These are phyloP conservation scores for Phyllosticta paracitricarpa DNA, from an alignment of 2,329 filamentous ascomycete genomes.

Conservation along the genomic window DNA sequence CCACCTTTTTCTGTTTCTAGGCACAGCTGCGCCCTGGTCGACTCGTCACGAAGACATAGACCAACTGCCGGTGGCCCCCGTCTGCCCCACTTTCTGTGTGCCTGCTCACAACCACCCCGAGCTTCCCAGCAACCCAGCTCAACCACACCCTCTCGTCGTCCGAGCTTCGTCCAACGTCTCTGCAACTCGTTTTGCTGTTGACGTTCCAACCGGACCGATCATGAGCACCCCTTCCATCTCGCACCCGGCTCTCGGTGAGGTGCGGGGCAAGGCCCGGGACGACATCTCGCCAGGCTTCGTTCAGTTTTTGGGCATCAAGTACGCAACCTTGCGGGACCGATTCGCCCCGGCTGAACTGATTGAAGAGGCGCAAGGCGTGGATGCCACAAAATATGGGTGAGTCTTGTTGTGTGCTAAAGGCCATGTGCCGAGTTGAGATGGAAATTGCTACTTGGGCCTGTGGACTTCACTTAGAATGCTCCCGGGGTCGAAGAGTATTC, in stretches of 20 bases:
- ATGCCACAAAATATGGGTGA: conserved; percentile 29
- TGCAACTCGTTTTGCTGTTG: not conserved
- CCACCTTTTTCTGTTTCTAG: not conserved
- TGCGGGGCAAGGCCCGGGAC: conserved; percentile 13
- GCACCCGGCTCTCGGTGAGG: conserved; percentile 16
- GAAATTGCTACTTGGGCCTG: too few relatives aligned
- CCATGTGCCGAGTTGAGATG: too few relatives aligned
- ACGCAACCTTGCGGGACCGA: conserved; percentile 28
- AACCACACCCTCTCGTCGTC: not conserved
- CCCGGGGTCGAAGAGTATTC: not conserved
- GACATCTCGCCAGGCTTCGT: conserved; percentile 15
- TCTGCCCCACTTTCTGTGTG: not conserved
- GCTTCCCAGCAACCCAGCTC: not conserved
- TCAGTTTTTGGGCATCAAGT: conserved; percentile 30
- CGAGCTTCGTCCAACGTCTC: not conserved
- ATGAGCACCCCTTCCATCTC: conserved; percentile 8
- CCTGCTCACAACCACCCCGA: not conserved
- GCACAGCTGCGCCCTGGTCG: not conserved
- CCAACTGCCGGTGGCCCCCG: not conserved
- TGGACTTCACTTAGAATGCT: too few relatives aligned
- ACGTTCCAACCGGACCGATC: not conserved
- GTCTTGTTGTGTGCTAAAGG: not conserved
- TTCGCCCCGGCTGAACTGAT: conserved; percentile 25
- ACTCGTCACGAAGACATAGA: not conserved
- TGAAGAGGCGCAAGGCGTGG: conserved; percentile 15